These are phyloP conservation scores for Rhizopus stolonifer DNA, from an alignment of 371 early-diverging fungal species.

Conservation along the genomic window DNA sequence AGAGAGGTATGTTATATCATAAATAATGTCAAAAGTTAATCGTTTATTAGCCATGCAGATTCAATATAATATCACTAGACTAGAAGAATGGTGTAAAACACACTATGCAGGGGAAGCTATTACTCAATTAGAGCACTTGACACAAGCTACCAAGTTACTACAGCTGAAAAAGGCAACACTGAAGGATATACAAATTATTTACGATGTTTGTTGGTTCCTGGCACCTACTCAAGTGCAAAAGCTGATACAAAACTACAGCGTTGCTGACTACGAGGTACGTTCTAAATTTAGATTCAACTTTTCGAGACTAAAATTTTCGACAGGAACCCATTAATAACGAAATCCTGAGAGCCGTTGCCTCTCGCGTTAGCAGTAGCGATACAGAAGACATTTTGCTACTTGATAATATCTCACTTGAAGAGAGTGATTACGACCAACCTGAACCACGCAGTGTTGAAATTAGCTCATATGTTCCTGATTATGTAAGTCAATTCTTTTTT, in stretches of 20 bases:
- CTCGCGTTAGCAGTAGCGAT: constrained; percentile 80
- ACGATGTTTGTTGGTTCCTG: constrained; percentile 93
- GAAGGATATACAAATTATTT: constrained; percentile 91
- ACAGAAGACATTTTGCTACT: constrained; percentile 85
- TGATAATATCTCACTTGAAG: constrained; percentile 80
- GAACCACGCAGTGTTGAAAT: constrained; percentile 55
- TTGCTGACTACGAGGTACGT: constrained; percentile 72
- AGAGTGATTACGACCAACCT: constrained; percentile 65
- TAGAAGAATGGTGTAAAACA: constrained; percentile 97
- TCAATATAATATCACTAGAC: constrained; percentile 93
- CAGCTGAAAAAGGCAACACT: constrained; percentile 91
- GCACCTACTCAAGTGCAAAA: constrained; percentile 95
- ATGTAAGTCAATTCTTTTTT: constrained; percentile 11
- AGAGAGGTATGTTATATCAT: constrained; percentile 55
- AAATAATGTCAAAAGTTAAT: neutral
- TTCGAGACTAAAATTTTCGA: neutral
- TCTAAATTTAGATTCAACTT: constrained; percentile 6
- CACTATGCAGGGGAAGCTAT: constrained; percentile 88
- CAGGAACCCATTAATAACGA: constrained; percentile 57
- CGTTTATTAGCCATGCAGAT: constrained; percentile 79
- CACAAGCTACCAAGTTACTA: constrained; percentile 93
- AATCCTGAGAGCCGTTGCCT: constrained; percentile 87
- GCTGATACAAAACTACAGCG: constrained; percentile 79
- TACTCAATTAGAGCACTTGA: constrained; percentile 85
- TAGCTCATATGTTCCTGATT: constrained; percentile 54